A percentile compares a stretch with the other conserved stretches of the same genome.
Evolutionary conservation across 2,329 filamentous ascomycete genomes (phyloP).

Genomic region (Orbilia javanica): DNA sequence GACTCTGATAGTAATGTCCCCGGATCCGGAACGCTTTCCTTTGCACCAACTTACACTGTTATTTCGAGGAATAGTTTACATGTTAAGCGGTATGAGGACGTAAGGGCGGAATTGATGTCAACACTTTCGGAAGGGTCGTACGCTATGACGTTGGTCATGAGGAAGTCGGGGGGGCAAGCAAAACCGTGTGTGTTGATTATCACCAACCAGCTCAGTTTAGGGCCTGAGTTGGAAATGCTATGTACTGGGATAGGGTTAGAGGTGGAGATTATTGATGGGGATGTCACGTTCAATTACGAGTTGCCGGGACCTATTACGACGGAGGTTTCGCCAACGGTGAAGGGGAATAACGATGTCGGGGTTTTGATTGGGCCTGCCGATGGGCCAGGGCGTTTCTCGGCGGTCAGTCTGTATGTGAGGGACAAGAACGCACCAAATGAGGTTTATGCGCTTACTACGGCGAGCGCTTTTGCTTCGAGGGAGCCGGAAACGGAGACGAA

Average conservation of each 20-base stretch:
- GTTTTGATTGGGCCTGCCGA: constrained; percentile 47
- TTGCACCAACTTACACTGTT: constrained; percentile 45
- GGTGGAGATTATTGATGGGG: constrained; percentile 43
- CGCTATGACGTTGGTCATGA: constrained; percentile 48
- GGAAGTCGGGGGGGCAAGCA: neutral
- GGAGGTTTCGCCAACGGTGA: neutral
- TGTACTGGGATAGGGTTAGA: constrained; percentile 46
- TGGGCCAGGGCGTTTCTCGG: constrained; percentile 37
- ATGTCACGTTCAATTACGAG: constrained; percentile 51
- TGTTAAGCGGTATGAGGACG: constrained; percentile 39
- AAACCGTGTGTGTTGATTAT: constrained; percentile 51
- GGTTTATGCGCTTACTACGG: constrained; percentile 46
- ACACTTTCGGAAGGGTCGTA: constrained; percentile 33
- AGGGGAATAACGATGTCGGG: constrained; percentile 33
- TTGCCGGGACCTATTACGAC: constrained; percentile 27
- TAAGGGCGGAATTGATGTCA: constrained; percentile 29
- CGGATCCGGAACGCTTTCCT: constrained; percentile 48
- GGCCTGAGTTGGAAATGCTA: constrained; percentile 18
- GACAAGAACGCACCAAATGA: constrained; percentile 20
- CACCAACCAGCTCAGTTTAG: constrained; percentile 27
- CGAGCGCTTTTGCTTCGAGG: constrained; percentile 37
- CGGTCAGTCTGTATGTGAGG: constrained; percentile 38
- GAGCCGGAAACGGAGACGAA: constrained; percentile 45
- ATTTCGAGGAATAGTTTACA: constrained; percentile 37
- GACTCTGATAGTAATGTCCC: constrained; percentile 53